Percentiles rank a stretch among this genome's conserved stretches.
These are phyloP conservation scores for Lactifluus piperatus DNA, from an alignment of 768 basidiomycete species.

Conservation along the genomic window DNA sequence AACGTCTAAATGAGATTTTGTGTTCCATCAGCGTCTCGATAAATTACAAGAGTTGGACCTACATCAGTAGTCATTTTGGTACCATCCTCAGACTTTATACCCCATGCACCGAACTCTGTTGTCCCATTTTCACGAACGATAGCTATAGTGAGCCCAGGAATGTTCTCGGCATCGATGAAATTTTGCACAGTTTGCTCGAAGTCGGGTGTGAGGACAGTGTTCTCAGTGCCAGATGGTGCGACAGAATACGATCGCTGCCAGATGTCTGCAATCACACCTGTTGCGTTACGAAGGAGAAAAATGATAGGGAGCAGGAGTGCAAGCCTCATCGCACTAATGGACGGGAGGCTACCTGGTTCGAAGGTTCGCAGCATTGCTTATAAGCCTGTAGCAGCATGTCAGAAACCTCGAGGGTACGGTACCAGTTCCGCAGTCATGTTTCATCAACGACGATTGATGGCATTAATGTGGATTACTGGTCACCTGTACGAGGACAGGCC, in stretches of 20 bases:
- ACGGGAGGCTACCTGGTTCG: neutral
- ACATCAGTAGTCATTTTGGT: slow-evolving; percentile 15
- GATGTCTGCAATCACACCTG: neutral
- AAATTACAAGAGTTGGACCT: neutral
- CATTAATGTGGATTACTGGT: neutral
- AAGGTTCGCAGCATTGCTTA: neutral
- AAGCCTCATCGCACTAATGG: neutral
- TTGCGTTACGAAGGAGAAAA: neutral
- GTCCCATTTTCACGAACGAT: neutral
- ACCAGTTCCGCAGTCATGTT: neutral
- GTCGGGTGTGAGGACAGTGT: slow-evolving; percentile 6
- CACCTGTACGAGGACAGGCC: neutral
- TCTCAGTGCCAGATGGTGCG: neutral
- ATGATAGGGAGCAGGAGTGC: neutral
- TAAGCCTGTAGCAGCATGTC: neutral
- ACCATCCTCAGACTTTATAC: slow-evolving; percentile 8
- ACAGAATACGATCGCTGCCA: neutral
- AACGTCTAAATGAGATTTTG: slow-evolving; percentile 27
- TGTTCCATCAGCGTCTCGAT: neutral
- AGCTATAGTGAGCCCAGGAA: slow-evolving; percentile 10
- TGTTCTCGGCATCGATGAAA: neutral
- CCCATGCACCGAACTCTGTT: slow-evolving; percentile 12
- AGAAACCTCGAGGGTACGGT: too few relatives aligned
- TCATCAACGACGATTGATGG: neutral
- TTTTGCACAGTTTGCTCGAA: neutral